Base-by-base conservation (phyloP, 1,284 basidiomycete genomes). In the Fomitopsis palustris region DNA sequence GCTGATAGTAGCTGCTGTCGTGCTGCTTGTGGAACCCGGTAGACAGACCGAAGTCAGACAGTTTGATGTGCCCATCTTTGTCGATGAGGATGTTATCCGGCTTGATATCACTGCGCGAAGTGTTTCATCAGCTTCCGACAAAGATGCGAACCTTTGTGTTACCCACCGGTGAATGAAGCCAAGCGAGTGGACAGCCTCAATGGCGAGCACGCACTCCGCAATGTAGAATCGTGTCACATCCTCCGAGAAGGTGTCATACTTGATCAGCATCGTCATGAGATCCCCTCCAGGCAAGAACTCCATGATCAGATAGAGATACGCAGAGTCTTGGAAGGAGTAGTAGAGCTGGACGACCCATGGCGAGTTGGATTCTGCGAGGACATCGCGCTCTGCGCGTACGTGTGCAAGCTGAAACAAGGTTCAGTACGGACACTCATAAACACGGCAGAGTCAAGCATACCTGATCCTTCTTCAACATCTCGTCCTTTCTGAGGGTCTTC, bases 391-490 rank as follows among this genome's bases (percentile, higher is more conserved):
- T n/a, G 96, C 96, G 65, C 96, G 89, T 60, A 99, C 95, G 74
- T 99, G 96, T 1, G 96, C 96, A 56, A 99, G 85, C 93, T 98
- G 42, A 17, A 19, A 59, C 49, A 39, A 29, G 31, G 57, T 55
- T 63, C 55, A 65, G 61, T 38, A n/a, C 14, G 41, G 56, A 33
- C 56, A 45, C 42, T 10, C 47, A 57, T 52, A 57, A 55, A 51
- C 23, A 29, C 43, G 35, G 57, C n/a, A 52, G 53, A 43, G 17
- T 14, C 55, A 55, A 29, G 71, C 84, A 60, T 58, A 93, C 94
- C 83, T 97, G 95, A 73, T 99, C 96, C 71, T 97, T 95, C 74
- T 98, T 97, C 80, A 99, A 90, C 96, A 99, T 99, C 76, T 99
- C 96, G 56, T 90, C 90, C 79, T 99, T 99, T 74, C 95, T 88